Conservation (phyloP, 805 yeast species). For the Metschnikowia orientalis region DNA sequence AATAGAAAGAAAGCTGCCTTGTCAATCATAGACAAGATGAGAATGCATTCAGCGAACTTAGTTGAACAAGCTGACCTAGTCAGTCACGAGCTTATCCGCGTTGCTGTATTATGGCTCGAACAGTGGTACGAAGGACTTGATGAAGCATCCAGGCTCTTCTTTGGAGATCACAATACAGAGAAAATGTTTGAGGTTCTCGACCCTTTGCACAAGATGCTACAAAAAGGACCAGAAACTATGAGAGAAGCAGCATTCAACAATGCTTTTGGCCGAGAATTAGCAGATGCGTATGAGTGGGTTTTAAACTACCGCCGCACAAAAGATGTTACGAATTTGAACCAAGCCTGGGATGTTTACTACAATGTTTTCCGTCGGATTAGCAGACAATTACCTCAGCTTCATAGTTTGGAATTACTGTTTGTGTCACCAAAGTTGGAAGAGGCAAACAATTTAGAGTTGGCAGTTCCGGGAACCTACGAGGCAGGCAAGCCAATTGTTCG, state of each 20-base stretch:
- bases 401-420: constrained; percentile 81
- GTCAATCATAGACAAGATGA: constrained; percentile 87
- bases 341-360: constrained; percentile 97
- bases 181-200: constrained; percentile 90
- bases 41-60: constrained; percentile 75
- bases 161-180: constrained; percentile 91
- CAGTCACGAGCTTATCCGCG: constrained; percentile 88
- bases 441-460: constrained; percentile 75
- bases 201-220: constrained; percentile 81
- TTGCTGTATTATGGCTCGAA: constrained; percentile 96
- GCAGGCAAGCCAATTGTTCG: constrained; percentile 77
- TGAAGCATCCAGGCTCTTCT: constrained; percentile 89
- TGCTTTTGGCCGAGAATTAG: constrained; percentile 88
- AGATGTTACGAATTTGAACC: constrained; percentile 84
- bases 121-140: constrained; percentile 97
- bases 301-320: constrained; percentile 77
- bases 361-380: constrained; percentile 89
- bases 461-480: constrained; percentile 89
- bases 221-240: constrained; percentile 85
- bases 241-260: constrained; percentile 90
- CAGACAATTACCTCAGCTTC: constrained; percentile 82
- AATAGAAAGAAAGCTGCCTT: constrained; percentile 89
- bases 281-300: constrained; percentile 93
- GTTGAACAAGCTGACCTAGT: constrained; percentile 93
- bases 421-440: constrained; percentile 87